Conservation (phyloP, 176 grass and related monocot genomes). For the Carex parvula region DNA sequence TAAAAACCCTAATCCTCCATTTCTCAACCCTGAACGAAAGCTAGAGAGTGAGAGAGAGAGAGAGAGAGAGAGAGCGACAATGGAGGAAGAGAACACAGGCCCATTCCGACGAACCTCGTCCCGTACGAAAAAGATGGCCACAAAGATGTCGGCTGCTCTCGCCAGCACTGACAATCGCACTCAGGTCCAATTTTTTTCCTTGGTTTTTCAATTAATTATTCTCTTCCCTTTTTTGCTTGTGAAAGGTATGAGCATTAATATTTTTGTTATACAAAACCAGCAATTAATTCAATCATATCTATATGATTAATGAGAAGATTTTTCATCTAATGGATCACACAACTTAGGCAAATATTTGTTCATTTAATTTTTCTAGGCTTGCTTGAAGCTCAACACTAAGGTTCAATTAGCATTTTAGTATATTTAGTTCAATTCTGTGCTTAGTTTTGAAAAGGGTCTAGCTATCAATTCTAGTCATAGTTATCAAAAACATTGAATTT, state of each 20-base stretch:
- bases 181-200: slow-evolving; percentile 39
- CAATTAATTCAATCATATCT: too few species aligned
- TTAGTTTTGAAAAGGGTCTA: neutral
- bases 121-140: slow-evolving; percentile 71
- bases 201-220: neutral
- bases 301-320: neutral
- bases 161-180: slow-evolving; percentile 79
- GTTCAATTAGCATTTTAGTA: neutral
- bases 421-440: neutral
- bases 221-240: neutral
- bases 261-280: neutral
- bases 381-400: neutral
- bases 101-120: slow-evolving; percentile 73
- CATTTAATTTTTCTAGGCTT: neutral
- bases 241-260: neutral
- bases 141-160: slow-evolving; percentile 76
- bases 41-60: neutral
- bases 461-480: neutral
- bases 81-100: slow-evolving; percentile 65
- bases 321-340: neutral
- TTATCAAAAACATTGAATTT: neutral
- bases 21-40: neutral
- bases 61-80: slow-evolving; percentile 32
- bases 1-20: neutral
- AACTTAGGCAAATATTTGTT: neutral